Conservation (phyloP, 495 filamentous ascomycete species). For the Penicillium lagena region DNA sequence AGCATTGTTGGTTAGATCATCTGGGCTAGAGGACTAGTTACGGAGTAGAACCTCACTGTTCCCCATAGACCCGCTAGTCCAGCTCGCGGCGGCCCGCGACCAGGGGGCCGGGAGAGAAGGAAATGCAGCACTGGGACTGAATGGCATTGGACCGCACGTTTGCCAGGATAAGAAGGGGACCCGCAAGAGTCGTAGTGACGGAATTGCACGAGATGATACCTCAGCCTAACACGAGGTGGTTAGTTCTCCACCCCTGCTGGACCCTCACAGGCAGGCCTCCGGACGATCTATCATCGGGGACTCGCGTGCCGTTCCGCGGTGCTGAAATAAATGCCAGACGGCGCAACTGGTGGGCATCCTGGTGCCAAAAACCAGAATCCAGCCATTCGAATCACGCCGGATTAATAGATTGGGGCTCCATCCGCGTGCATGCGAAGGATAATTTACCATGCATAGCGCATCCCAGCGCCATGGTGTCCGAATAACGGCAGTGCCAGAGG, state of each 20-base stretch:
- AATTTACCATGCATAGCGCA: not conserved
- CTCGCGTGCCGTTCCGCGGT: conserved; percentile 15
- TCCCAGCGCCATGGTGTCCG: conserved; percentile 1
- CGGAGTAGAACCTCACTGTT: too few species aligned
- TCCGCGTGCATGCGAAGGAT: not conserved
- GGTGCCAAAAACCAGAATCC: not conserved
- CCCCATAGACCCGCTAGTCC: too few species aligned
- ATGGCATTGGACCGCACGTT: not conserved
- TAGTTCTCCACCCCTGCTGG: conserved; percentile 1
- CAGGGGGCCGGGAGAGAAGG: too few species aligned
- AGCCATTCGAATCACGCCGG: not conserved
- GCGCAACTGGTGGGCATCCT: too few species aligned
- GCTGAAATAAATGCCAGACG: conserved; percentile 4
- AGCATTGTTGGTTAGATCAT: too few species aligned
- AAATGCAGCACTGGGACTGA: too few species aligned
- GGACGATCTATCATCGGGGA: conserved; percentile 16
- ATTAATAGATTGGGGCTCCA: not conserved
- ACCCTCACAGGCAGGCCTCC: conserved; percentile 3
- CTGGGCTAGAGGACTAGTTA: too few species aligned
- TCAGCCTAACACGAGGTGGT: conserved; percentile 2
- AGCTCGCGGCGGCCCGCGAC: too few species aligned
- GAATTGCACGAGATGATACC: too few species aligned
- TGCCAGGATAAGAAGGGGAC: not conserved
- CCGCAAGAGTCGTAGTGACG: not conserved
- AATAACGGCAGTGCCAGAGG: not conserved